Conservation (phyloP, 352 stramenopile species). For the Phytophthora sojae region DNA sequence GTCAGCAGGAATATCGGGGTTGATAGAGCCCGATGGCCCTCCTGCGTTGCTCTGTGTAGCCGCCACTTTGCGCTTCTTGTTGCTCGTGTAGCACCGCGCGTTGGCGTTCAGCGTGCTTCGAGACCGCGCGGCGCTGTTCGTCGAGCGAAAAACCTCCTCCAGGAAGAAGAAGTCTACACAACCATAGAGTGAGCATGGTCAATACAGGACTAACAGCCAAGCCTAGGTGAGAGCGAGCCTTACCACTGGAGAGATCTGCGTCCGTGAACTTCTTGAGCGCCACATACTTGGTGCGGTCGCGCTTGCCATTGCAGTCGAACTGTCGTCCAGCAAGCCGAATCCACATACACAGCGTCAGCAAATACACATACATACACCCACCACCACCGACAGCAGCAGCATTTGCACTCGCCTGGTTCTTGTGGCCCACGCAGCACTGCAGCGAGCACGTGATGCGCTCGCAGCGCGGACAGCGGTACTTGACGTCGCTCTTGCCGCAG, state of each 20-base stretch:
- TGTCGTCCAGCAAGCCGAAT: slow-evolving; percentile 23
- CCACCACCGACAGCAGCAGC: neutral
- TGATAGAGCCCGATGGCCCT: slow-evolving; percentile 32
- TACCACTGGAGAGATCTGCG: slow-evolving; percentile 80
- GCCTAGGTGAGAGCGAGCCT: neutral
- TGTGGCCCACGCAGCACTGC: slow-evolving; percentile 80
- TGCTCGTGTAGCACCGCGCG: slow-evolving; percentile 32
- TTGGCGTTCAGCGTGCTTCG: slow-evolving; percentile 53
- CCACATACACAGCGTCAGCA: slow-evolving; percentile 2
- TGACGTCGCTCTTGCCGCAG: slow-evolving; percentile 64
- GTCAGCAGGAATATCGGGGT: slow-evolving; percentile 71
- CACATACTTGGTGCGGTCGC: slow-evolving; percentile 86
- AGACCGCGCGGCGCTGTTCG: slow-evolving; percentile 55
- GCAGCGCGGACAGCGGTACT: slow-evolving; percentile 88
- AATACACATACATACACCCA: neutral
- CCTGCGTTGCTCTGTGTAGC: slow-evolving; percentile 8
- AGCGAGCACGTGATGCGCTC: slow-evolving; percentile 87
- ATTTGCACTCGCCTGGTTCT: slow-evolving; percentile 63
- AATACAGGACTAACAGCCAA: neutral
- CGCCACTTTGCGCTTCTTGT: slow-evolving; percentile 46
- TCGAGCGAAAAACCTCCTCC: slow-evolving; percentile 70
- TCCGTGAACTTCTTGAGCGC: slow-evolving; percentile 76
- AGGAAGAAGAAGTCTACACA: slow-evolving; percentile 78
- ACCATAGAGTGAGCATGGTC: neutral
- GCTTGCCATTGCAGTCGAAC: slow-evolving; percentile 84